Percentiles rank a stretch among this genome's conserved stretches.
Conservation (phyloP, 768 basidiomycete genomes). For the Favolaschia claudopus region DNA sequence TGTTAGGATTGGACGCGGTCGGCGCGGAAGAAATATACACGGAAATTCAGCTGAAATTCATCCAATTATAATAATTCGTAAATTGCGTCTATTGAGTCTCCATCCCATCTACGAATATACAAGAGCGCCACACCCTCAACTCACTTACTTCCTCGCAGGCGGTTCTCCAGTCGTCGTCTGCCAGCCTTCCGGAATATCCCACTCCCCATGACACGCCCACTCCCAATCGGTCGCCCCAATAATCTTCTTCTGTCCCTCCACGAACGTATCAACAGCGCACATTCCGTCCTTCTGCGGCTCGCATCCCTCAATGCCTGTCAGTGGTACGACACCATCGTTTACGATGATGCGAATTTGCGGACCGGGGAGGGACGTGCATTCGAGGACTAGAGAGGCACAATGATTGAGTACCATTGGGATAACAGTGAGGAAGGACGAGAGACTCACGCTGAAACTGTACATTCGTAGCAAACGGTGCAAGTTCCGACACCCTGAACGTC, state of each 20-base stretch:
- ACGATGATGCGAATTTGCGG: slow-evolving; percentile 83
- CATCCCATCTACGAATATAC: no score
- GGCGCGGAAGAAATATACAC: not conserved
- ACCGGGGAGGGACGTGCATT: slow-evolving; percentile 57
- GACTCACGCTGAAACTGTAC: slow-evolving; percentile 84
- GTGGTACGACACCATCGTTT: slow-evolving; percentile 87
- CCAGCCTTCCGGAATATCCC: slow-evolving; percentile 80
- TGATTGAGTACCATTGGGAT: slow-evolving; percentile 13
- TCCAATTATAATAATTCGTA: no score
- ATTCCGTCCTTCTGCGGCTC: slow-evolving; percentile 75
- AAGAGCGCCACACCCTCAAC: no score
- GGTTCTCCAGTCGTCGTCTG: slow-evolving; percentile 76
- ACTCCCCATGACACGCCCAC: slow-evolving; percentile 80
- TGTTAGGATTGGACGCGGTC: not conserved
- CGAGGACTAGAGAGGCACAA: slow-evolving; percentile 57
- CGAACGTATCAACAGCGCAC: slow-evolving; percentile 78
- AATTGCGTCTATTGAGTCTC: no score
- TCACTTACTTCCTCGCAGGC: slow-evolving; percentile 40
- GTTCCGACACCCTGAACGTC: slow-evolving; percentile 76
- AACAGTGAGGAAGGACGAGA: not conserved
- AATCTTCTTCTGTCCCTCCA: slow-evolving; percentile 70
- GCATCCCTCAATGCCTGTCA: slow-evolving; percentile 81
- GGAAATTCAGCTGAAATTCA: no score
- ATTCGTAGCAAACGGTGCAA: slow-evolving; percentile 90
- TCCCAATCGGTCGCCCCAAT: slow-evolving; percentile 74